phyloP scores from a whole-genome alignment of 1,284 basidiomycete species.

The Anthracocystis walkeri region DNA sequence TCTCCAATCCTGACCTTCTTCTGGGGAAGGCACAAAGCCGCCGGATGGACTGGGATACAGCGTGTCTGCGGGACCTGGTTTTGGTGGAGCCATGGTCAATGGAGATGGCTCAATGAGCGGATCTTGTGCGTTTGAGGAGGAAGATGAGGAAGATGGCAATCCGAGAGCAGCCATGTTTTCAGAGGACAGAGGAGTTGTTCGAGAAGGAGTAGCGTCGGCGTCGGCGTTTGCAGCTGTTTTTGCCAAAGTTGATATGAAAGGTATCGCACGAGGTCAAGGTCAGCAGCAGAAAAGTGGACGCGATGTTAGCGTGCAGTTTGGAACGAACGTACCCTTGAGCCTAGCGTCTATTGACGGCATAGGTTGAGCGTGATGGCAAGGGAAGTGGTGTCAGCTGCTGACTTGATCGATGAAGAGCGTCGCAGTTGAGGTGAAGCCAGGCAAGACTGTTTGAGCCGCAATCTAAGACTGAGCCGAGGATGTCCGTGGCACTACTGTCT shows the following conservation, averaged over 20 bases:
- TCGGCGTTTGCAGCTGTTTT: constrained; percentile 36
- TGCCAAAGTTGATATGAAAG: neutral
- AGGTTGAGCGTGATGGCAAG: neutral
- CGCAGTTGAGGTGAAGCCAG: neutral
- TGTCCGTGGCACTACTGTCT: no score
- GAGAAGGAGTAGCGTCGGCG: constrained; percentile 9
- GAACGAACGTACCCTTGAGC: constrained; percentile 30
- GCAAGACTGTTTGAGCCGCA: neutral
- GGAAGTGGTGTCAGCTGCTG: neutral
- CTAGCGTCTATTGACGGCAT: constrained; percentile 46
- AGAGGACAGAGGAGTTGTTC: constrained; percentile 32
- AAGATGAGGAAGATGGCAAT: constrained; percentile 17
- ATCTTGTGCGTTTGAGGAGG: constrained; percentile 4
- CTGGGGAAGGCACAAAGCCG: constrained; percentile 55
- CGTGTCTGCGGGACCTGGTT: constrained; percentile 50
- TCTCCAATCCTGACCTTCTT: constrained; percentile 58
- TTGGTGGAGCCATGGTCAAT: constrained; percentile 48
- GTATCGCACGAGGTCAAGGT: neutral
- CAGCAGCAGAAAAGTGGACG: neutral
- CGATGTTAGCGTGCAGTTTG: neutral
- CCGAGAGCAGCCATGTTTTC: constrained; percentile 28
- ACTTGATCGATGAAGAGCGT: no score
- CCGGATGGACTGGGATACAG: constrained; percentile 57
- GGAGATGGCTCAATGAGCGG: constrained; percentile 28
- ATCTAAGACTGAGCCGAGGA: no score